A percentile compares a stretch with the other conserved stretches of the same genome.
phyloP scores from a whole-genome alignment of 306 rosid species.

The Astragalus glycyphyllos region DNA sequence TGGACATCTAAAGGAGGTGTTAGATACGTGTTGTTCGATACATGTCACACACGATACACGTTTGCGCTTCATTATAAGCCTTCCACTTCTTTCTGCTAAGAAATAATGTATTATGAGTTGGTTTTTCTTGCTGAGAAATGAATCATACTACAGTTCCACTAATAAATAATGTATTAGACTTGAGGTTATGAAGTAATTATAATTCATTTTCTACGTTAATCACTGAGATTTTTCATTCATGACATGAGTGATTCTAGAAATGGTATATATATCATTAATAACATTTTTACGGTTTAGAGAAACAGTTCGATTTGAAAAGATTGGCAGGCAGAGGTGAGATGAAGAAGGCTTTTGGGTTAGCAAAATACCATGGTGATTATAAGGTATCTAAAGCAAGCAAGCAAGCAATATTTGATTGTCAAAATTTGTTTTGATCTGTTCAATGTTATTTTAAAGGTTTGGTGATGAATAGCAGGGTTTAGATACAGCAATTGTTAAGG shows the following conservation, averaged over 20 bases:
- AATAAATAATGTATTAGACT: background rate
- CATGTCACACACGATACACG: no score
- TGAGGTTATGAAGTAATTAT: background rate
- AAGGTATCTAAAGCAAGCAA: conserved; percentile 54
- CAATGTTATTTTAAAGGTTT: background rate
- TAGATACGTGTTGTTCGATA: no score
- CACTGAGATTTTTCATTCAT: background rate
- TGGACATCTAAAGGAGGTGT: no score
- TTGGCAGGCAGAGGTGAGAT: conserved; percentile 60
- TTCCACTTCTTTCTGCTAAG: background rate
- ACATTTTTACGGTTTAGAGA: conserved; percentile 8
- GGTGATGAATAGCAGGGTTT: conserved; percentile 61
- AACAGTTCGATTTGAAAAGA: conserved; percentile 30
- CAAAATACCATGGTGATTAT: conserved; percentile 69
- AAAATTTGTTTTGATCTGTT: background rate
- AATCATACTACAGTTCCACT: background rate
- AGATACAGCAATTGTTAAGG: conserved; percentile 79
- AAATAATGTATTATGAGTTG: background rate
- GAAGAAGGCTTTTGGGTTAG: conserved; percentile 68
- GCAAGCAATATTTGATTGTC: background rate
- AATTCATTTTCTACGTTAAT: background rate
- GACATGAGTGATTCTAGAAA: background rate
- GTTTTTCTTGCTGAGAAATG: background rate
- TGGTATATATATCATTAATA: background rate
- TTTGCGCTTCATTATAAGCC: no score